phyloP scores from a whole-genome alignment of 2,329 filamentous ascomycete genomes.

The Aspergillus versicolor region DNA sequence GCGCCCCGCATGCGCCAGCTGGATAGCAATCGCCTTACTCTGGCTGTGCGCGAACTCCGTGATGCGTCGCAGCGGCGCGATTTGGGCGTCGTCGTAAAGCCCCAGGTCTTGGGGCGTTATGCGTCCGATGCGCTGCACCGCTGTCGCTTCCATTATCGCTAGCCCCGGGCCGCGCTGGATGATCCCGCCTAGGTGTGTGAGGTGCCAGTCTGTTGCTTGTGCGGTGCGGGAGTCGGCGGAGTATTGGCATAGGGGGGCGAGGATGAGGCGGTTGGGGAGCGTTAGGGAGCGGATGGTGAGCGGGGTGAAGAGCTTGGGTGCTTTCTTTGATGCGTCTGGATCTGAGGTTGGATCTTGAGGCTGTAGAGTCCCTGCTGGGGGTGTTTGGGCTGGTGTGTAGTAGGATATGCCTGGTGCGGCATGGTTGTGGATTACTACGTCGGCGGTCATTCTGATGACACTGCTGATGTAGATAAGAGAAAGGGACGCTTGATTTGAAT shows the following conservation, averaged over 20 bases:
- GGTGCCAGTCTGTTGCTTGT: slow-evolving; percentile 76
- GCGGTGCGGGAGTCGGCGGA: slow-evolving; percentile 60
- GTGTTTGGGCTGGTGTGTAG: neutral
- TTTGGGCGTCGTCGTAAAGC: slow-evolving; percentile 81
- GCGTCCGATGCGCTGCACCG: slow-evolving; percentile 71
- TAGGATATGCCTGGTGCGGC: neutral
- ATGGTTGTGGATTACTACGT: too few relatives aligned
- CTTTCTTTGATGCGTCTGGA: too few relatives aligned
- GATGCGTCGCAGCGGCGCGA: slow-evolving; percentile 64
- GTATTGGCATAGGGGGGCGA: slow-evolving; percentile 46
- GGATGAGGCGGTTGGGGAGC: slow-evolving; percentile 27
- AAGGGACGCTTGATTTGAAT: too few relatives aligned
- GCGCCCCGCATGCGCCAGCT: slow-evolving; percentile 76
- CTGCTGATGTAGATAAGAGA: too few relatives aligned
- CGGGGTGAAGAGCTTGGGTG: neutral
- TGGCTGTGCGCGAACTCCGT: slow-evolving; percentile 80
- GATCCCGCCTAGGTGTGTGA: slow-evolving; percentile 78
- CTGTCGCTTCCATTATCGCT: slow-evolving; percentile 75
- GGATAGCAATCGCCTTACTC: slow-evolving; percentile 72
- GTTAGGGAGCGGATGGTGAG: neutral
- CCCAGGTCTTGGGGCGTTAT: slow-evolving; percentile 66
- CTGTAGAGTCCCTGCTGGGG: neutral
- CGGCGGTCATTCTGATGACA: too few relatives aligned
- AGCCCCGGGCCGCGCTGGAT: slow-evolving; percentile 72
- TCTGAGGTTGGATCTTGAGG: neutral